Conservation (phyloP, 2,329 filamentous ascomycete species). For the Cadophora gregata region DNA sequence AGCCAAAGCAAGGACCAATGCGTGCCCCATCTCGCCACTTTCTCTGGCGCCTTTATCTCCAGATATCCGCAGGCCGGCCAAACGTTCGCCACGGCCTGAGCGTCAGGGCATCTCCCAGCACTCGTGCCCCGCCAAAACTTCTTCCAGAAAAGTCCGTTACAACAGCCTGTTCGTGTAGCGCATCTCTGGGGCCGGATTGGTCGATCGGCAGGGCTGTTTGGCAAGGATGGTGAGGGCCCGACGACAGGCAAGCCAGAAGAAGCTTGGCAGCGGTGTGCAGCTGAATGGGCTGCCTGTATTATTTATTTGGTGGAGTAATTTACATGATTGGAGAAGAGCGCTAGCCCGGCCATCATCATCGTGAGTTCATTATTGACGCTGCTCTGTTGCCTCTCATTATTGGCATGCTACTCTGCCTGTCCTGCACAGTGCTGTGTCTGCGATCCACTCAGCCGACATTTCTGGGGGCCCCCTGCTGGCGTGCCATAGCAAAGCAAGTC, state of each 20-base stretch:
- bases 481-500: constrained; percentile 1
- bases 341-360: neutral
- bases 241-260: constrained; percentile 7
- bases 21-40: neutral
- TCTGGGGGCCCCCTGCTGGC: neutral
- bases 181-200: constrained; percentile 10
- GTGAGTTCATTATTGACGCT: neutral
- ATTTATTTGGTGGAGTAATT: too few relatives aligned
- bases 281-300: constrained; percentile 30
- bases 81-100: neutral
- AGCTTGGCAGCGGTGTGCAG: constrained; percentile 31
- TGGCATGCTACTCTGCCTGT: neutral
- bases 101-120: neutral
- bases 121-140: neutral
- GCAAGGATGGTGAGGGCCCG: constrained; percentile 8
- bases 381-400: neutral
- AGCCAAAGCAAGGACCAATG: neutral
- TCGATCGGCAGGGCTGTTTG: constrained; percentile 5
- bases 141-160: neutral
- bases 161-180: neutral
- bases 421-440: too few relatives aligned
- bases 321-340: too few relatives aligned
- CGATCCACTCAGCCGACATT: neutral
- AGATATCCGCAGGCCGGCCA: neutral
- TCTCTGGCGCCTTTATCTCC: neutral